phyloP scores from a whole-genome alignment of 495 filamentous ascomycete genomes.

The Tuber borchii region DNA sequence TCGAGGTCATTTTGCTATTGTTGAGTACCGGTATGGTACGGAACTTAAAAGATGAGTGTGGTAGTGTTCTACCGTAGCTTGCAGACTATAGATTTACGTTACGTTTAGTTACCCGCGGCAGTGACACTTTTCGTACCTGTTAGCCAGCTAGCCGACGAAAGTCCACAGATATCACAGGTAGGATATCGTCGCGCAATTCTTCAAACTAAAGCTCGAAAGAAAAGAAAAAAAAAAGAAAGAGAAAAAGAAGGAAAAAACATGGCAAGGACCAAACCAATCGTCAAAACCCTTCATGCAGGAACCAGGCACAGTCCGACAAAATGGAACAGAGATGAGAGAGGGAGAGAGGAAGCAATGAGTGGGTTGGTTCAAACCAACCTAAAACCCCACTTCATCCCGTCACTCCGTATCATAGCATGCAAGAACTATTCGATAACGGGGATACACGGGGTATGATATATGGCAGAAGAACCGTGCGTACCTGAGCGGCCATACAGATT shows the following conservation, averaged over 20 bases:
- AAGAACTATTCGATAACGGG: too few relatives aligned
- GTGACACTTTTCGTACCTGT: not conserved
- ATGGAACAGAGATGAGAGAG: not conserved
- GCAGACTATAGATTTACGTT: not conserved
- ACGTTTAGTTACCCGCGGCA: not conserved
- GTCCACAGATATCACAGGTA: not conserved
- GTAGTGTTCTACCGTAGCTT: not conserved
- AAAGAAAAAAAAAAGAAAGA: not conserved
- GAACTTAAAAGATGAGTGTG: not conserved
- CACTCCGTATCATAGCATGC: too few relatives aligned
- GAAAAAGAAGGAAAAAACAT: not conserved
- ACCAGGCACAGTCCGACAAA: not conserved
- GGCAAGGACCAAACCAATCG: not conserved
- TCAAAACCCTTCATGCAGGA: slow-evolving; percentile 1
- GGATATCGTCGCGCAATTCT: not conserved
- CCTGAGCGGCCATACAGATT: too few relatives aligned
- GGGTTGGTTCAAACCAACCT: not conserved
- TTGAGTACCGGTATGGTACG: not conserved
- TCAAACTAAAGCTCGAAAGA: not conserved
- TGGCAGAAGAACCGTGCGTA: too few relatives aligned
- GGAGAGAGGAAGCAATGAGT: not conserved
- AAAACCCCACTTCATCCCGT: not conserved
- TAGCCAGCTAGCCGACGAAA: not conserved
- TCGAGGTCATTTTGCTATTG: not conserved
- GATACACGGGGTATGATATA: too few relatives aligned